Conservation (phyloP, 495 filamentous ascomycete genomes). For the Staphylotrichum longicolle region DNA sequence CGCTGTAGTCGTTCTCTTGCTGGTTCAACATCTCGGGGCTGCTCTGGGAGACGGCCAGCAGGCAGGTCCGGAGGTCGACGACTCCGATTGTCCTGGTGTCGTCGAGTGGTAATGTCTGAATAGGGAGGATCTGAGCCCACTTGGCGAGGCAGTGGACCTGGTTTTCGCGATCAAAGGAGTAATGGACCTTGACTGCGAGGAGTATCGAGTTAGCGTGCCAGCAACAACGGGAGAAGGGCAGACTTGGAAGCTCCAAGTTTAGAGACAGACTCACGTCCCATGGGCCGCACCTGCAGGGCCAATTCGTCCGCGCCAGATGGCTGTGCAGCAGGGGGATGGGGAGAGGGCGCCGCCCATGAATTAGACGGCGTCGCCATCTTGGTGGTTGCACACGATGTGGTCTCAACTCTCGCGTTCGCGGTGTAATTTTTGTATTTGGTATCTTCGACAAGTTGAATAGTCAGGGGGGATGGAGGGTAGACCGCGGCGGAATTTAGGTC, state of each 20-base stretch:
- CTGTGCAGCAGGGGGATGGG: slow-evolving; percentile 25
- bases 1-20: slow-evolving; percentile 84
- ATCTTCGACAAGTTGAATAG: slow-evolving; percentile 17
- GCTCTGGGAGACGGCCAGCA: slow-evolving; percentile 71
- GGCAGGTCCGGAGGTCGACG: slow-evolving; percentile 84
- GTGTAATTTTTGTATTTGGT: slow-evolving; percentile 8
- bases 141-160: slow-evolving; percentile 90
- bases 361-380: slow-evolving; percentile 31
- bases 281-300: slow-evolving; percentile 48
- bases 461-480: slow-evolving; percentile 6
- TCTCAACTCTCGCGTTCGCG: neutral
- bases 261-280: slow-evolving; percentile 49
- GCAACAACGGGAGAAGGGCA: neutral
- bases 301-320: slow-evolving; percentile 51
- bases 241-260: neutral
- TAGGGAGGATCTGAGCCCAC: slow-evolving; percentile 74
- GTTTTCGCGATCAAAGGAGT: slow-evolving; percentile 89
- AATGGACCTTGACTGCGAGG: slow-evolving; percentile 83
- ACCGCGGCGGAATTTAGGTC: neutral
- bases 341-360: slow-evolving; percentile 30
- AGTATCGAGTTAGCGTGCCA: slow-evolving; percentile 24
- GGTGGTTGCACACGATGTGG: no score
- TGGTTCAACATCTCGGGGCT: slow-evolving; percentile 87
- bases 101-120: slow-evolving; percentile 78
- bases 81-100: slow-evolving; percentile 72